Evolutionary conservation across 2,329 filamentous ascomycete genomes (phyloP).

Genomic region (Neospermospora avenae): DNA sequence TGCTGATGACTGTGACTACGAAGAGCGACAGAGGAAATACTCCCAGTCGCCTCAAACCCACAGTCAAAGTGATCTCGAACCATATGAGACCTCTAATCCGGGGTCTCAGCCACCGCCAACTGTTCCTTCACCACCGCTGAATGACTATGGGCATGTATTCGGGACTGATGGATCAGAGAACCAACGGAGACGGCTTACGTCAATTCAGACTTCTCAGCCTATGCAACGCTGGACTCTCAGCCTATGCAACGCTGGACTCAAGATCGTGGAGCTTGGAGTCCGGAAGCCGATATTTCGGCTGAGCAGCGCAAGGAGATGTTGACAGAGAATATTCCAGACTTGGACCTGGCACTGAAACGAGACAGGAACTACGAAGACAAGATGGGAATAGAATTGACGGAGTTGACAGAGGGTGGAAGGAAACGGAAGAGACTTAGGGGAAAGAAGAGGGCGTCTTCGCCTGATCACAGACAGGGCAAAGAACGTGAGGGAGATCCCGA

Average conservation of each 20-base stretch:
- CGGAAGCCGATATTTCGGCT: neutral
- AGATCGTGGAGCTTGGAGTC: slow-evolving; percentile 4
- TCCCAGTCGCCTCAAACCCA: neutral
- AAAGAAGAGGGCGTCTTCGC: neutral
- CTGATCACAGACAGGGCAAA: neutral
- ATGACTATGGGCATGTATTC: neutral
- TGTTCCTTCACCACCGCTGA: neutral
- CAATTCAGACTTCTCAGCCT: neutral
- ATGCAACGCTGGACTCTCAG: neutral
- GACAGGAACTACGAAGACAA: slow-evolving; percentile 10
- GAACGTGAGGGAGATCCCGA: neutral
- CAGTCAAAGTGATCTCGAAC: neutral
- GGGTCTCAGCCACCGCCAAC: neutral
- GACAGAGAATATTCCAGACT: slow-evolving; percentile 3
- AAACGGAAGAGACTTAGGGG: slow-evolving; percentile 5
- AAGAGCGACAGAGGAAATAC: neutral
- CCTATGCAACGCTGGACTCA: neutral
- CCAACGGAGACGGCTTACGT: neutral
- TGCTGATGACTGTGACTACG: slow-evolving; percentile 5
- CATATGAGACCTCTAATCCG: neutral
- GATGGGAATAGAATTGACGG: slow-evolving; percentile 7
- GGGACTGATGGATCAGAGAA: neutral
- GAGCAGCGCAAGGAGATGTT: slow-evolving; percentile 6
- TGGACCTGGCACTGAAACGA: neutral
- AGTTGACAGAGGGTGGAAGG: slow-evolving; percentile 2